phyloP scores from a whole-genome alignment of 768 basidiomycete species.

The Russula dissimulans region DNA sequence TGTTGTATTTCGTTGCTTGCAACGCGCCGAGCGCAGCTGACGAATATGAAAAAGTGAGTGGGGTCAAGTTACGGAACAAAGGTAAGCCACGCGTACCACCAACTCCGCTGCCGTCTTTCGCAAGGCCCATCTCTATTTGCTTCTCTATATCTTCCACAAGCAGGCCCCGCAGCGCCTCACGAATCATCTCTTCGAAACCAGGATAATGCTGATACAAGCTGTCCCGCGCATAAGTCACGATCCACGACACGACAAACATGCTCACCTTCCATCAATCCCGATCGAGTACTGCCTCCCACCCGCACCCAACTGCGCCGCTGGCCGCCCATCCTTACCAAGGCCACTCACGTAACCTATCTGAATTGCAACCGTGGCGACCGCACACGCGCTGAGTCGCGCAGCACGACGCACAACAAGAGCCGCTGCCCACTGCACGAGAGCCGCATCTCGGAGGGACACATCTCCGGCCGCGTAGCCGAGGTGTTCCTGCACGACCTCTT shows the following conservation, averaged over 20 bases:
- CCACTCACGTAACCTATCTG: conserved; percentile 66
- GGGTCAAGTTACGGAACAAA: not conserved
- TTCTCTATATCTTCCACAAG: conserved; percentile 77
- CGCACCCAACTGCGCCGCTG: conserved; percentile 15
- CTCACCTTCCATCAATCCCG: conserved; percentile 89
- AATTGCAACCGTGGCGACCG: conserved; percentile 74
- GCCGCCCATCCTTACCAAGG: conserved; percentile 29
- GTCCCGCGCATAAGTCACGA: not conserved
- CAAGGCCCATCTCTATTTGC: conserved; percentile 78
- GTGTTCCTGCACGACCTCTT: conserved; percentile 49
- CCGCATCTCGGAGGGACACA: conserved; percentile 37
- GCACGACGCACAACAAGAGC: conserved; percentile 74
- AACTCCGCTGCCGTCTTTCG: conserved; percentile 96
- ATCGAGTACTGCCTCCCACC: conserved; percentile 54
- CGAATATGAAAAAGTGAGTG: not conserved
- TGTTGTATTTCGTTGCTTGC: conserved; percentile 56
- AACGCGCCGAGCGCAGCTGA: conserved; percentile 83
- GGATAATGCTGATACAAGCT: conserved; percentile 93
- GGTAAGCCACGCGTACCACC: conserved; percentile 58
- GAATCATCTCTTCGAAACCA: conserved; percentile 63
- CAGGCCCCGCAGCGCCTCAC: conserved; percentile 62
- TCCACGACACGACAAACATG: not conserved
- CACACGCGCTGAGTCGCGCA: conserved; percentile 74
- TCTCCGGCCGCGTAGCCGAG: conserved; percentile 50
- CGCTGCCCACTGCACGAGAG: conserved; percentile 77